A percentile compares a stretch with the other conserved stretches of the same genome.
phyloP scores from a whole-genome alignment of 2,329 filamentous ascomycete genomes.

The Aspergillus amoenus region DNA sequence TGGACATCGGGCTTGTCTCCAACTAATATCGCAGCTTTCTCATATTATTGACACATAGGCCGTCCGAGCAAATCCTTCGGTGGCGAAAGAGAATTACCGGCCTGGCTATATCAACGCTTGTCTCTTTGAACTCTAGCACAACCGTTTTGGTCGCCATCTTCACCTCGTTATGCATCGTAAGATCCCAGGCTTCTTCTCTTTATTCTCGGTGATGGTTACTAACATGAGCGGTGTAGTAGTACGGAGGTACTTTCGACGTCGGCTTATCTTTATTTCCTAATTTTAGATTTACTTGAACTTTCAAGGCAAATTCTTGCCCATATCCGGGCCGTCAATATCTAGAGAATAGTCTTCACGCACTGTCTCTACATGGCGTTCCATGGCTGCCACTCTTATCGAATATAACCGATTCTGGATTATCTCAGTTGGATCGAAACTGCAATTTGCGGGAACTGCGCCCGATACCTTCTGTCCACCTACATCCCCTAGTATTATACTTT shows the following conservation, averaged over 20 bases:
- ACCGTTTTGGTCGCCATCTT: not conserved
- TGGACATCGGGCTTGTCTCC: not conserved
- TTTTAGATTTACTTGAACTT: not conserved
- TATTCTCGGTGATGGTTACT: not conserved
- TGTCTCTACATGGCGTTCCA: slow-evolving; percentile 3
- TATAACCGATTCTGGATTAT: slow-evolving; percentile 31
- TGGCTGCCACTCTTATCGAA: slow-evolving; percentile 8
- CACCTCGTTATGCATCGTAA: slow-evolving; percentile 1
- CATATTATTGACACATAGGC: not conserved
- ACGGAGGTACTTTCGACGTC: not conserved
- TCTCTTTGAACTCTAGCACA: not conserved
- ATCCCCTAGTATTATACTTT: slow-evolving; percentile 1
- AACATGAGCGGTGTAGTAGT: slow-evolving; percentile 3
- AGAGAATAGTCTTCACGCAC: not conserved
- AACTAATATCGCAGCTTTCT: not conserved
- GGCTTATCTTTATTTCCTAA: slow-evolving; percentile 1
- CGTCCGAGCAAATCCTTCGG: not conserved
- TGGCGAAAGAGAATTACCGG: not conserved
- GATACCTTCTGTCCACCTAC: slow-evolving; percentile 30
- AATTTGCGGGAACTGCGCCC: slow-evolving; percentile 33
- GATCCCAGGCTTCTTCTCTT: not conserved
- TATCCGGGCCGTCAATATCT: not conserved
- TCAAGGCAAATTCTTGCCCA: not conserved
- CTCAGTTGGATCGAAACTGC: slow-evolving; percentile 23
- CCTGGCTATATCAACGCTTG: not conserved